Conservation (phyloP, 768 basidiomycete genomes). For the Phaeolepiota aurea region DNA sequence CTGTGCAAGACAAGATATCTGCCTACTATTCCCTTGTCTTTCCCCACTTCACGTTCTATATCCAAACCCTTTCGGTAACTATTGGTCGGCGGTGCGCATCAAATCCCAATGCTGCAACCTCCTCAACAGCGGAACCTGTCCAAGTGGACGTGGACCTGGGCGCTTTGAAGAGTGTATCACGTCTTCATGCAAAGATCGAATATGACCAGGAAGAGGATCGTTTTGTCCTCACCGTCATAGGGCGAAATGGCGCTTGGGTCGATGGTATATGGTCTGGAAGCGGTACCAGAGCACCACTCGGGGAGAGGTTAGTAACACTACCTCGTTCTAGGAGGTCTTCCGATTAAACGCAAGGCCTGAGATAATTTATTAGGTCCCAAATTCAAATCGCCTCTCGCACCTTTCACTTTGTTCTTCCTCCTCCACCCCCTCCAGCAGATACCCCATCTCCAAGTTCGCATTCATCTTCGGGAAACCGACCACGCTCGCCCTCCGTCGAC, state of each 20-base stretch:
- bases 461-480: constrained; percentile 60
- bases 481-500: constrained; percentile 75
- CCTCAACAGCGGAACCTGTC: constrained; percentile 47
- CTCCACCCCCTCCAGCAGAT: constrained; percentile 72
- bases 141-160: constrained; percentile 90
- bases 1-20: constrained; percentile 69
- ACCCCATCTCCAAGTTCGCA: constrained; percentile 75
- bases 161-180: constrained; percentile 94
- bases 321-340: neutral
- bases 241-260: constrained; percentile 98
- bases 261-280: constrained; percentile 94
- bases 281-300: constrained; percentile 77
- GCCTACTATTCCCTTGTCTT: constrained; percentile 94
- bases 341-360: constrained; percentile 5
- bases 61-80: constrained; percentile 89
- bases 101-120: constrained; percentile 34
- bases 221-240: constrained; percentile 84
- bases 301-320: constrained; percentile 55
- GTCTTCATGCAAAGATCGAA: constrained; percentile 91
- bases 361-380: constrained; percentile 58
- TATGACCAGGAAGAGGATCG: constrained; percentile 82
- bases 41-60: constrained; percentile 92
- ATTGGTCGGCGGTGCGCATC: constrained; percentile 86
- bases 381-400: constrained; percentile 96
- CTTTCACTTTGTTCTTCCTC: constrained; percentile 94